These are phyloP conservation scores for Wickerhamiella parazyma DNA, from an alignment of 805 yeast species.

Conservation along the genomic window DNA sequence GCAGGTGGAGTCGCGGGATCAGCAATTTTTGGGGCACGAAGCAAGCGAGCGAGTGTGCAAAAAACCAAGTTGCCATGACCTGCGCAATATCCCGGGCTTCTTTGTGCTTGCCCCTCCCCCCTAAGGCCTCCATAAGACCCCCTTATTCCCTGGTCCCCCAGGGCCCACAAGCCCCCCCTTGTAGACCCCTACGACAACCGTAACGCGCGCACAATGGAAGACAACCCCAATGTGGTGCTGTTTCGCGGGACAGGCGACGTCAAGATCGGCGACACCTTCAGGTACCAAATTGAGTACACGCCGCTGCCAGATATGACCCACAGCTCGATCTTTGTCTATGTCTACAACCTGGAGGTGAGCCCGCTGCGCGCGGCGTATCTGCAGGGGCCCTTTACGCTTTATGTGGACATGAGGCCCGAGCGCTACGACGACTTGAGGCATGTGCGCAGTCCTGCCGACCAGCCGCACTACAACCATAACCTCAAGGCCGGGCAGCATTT, in stretches of 20 bases:
- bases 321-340: conserved; percentile 27
- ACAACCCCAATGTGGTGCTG: conserved; percentile 8
- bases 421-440: conserved; percentile 38
- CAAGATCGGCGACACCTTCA: conserved; percentile 40
- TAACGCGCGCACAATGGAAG: not conserved
- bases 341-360: conserved; percentile 59
- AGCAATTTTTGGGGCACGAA: no score
- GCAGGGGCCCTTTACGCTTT: conserved; percentile 79
- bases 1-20: no score
- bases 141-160: no score
- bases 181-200: not conserved
- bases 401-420: conserved; percentile 62
- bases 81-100: no score
- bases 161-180: not conserved
- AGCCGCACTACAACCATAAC: conserved; percentile 34
- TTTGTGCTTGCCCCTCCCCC: no score
- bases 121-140: no score
- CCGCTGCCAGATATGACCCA: conserved; percentile 24
- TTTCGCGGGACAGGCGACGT: conserved; percentile 15
- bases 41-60: no score
- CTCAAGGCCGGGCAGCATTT: conserved; percentile 63
- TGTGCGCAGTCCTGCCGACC: conserved; percentile 24
- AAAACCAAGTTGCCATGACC: no score
- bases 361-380: conserved; percentile 70
- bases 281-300: conserved; percentile 41